Evolutionary conservation across 108 stramenopile genomes (phyloP), one percentile per base, ranked within the genome.

Genomic region (Poteriospumella lacustris): DNA sequence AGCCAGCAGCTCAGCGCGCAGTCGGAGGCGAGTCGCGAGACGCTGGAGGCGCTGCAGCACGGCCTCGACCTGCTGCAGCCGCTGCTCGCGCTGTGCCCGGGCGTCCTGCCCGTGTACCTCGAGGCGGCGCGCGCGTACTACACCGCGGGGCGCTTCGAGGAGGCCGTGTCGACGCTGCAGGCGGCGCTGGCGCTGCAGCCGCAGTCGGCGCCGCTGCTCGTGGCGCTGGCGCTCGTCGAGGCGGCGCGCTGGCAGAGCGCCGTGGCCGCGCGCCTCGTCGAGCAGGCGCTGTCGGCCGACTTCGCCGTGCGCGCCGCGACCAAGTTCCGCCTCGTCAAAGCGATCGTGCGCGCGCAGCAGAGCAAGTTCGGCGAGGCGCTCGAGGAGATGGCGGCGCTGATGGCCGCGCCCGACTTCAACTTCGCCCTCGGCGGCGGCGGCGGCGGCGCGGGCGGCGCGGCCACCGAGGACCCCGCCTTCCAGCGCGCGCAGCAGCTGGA

Each of bases 241-340:
- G 44, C 47, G 38, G 12, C 5, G 9, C 70, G 70, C 9, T 3
- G 15, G 9, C 9, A 5, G 26, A 73, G 31, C 33, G 70, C 41
- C 3, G 42, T 34, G 31, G 70, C 70, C 42, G 47, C 26, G 26
- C 36, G 70, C 28, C 15, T 56, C 5, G 59, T 89, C 19, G 84
- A 88, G 15, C 77, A 88, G 47, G 88, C 88, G 1, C 76, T 88
- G 15, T 68, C 82, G 42, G 56, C 41, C 39, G 81, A 87, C 68
- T 88, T 89, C 43, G 1, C 28, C 19, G 81, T 88, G 0, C 73
- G 85, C 24, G 64, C 81, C 42, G 52, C 29, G 42, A 77, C 85
- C 41, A 33, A 68, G 0, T 89, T 77, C 69, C 58, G 68, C n/a
- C 60, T 88, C 1, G 85, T 88, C 2, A 56, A 81, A 38, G 85